A percentile compares a stretch with the other conserved stretches of the same genome.
Evolutionary conservation across 352 stramenopile species (phyloP).

Genomic region (Phytopythium montanum): DNA sequence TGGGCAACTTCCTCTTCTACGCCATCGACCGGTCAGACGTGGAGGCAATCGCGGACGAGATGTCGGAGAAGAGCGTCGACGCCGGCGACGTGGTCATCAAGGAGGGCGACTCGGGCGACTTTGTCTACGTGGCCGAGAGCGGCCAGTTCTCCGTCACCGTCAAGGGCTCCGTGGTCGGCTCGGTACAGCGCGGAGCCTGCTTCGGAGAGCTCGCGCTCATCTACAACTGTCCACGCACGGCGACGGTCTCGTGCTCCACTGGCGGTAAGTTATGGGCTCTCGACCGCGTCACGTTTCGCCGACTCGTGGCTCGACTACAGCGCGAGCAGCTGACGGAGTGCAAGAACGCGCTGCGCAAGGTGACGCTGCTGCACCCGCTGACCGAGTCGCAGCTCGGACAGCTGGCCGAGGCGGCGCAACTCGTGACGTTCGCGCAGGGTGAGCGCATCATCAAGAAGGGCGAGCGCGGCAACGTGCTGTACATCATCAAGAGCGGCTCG

Average conservation of each 20-base stretch:
- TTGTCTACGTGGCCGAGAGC: slow-evolving; percentile 76
- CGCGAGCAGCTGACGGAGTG: slow-evolving; percentile 58
- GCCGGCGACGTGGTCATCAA: slow-evolving; percentile 49
- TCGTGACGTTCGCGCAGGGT: slow-evolving; percentile 62
- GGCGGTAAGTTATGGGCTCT: slow-evolving; percentile 76
- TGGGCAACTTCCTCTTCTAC: slow-evolving; percentile 70
- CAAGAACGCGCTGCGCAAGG: slow-evolving; percentile 63
- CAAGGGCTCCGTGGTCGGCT: slow-evolving; percentile 71
- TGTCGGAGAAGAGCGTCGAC: slow-evolving; percentile 37
- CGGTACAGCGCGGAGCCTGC: slow-evolving; percentile 68
- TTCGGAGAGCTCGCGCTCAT: slow-evolving; percentile 96
- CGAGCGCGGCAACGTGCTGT: slow-evolving; percentile 74
- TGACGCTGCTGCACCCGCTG: slow-evolving; percentile 43
- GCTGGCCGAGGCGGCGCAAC: slow-evolving; percentile 58
- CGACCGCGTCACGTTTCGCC: slow-evolving; percentile 82
- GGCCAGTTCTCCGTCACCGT: slow-evolving; percentile 89
- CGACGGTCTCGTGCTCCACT: slow-evolving; percentile 66
- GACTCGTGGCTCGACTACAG: slow-evolving; percentile 78
- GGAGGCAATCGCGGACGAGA: slow-evolving; percentile 49
- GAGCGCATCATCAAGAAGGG: slow-evolving; percentile 84
- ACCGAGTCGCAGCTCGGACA: slow-evolving; percentile 59
- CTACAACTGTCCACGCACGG: slow-evolving; percentile 94
- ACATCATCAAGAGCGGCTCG: slow-evolving; percentile 81
- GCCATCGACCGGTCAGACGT: slow-evolving; percentile 50
- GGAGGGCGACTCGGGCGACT: slow-evolving; percentile 69